These are phyloP conservation scores for Leccinum pachyderme DNA, from an alignment of 1,284 basidiomycete genomes.

Conservation along the genomic window DNA sequence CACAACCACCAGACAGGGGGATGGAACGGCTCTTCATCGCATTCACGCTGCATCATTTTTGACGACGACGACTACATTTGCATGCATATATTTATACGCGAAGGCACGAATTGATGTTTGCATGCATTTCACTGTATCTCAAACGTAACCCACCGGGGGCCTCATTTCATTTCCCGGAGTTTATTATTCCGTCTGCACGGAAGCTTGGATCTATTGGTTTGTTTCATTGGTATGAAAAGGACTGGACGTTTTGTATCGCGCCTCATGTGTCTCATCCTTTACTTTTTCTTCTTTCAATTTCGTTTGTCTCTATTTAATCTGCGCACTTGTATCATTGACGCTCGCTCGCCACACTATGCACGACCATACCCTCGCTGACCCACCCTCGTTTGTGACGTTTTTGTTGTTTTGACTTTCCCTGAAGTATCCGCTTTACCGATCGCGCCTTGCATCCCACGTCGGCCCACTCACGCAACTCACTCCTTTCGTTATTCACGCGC, in stretches of 20 bases:
- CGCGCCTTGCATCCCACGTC: background rate
- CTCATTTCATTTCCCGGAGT: background rate
- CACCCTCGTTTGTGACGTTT: conserved; percentile 10
- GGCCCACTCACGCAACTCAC: background rate
- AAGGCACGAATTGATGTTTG: conserved; percentile 21
- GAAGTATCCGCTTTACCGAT: background rate
- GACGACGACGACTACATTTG: conserved; percentile 21
- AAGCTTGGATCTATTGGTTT: conserved; percentile 6
- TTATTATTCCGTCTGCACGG: conserved; percentile 4
- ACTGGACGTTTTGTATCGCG: conserved; percentile 19
- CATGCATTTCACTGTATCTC: conserved; percentile 22
- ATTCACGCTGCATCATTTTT: conserved; percentile 15
- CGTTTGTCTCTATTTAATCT: conserved; percentile 29
- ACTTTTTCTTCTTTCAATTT: background rate
- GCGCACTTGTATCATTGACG: conserved; percentile 23
- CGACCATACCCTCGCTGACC: conserved; percentile 2
- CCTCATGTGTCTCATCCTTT: background rate
- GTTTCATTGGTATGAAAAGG: conserved; percentile 4
- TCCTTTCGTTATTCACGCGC: background rate
- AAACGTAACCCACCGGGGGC: conserved; percentile 1
- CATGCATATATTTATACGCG: conserved; percentile 29
- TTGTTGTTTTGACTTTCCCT: background rate
- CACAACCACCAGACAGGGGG: background rate
- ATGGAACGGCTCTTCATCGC: background rate
- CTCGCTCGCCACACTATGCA: conserved; percentile 2